Percentiles rank a stretch among this genome's conserved stretches.
phyloP scores from a whole-genome alignment of 352 stramenopile genomes.

The Phytophthora ohioensis region DNA sequence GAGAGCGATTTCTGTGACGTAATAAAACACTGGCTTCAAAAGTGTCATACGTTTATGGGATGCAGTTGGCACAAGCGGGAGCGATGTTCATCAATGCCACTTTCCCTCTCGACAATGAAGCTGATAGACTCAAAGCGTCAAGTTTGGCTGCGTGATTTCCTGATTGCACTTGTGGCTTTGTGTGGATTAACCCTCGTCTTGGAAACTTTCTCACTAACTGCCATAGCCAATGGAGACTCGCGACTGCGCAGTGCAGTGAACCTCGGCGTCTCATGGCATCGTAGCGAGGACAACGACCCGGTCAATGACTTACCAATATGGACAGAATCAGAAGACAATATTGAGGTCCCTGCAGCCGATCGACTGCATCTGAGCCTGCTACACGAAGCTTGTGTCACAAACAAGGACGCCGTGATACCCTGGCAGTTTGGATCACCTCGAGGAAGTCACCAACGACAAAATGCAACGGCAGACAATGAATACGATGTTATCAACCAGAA shows the following conservation, averaged over 20 bases:
- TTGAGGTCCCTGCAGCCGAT: conserved; percentile 30
- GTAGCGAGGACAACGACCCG: not conserved
- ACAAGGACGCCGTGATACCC: conserved; percentile 43
- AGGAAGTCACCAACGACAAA: conserved; percentile 10
- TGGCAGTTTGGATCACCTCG: conserved; percentile 36
- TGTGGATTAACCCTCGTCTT: conserved; percentile 23
- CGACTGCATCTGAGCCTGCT: conserved; percentile 46
- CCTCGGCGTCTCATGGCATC: conserved; percentile 1
- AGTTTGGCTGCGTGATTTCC: conserved; percentile 21
- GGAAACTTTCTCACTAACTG: conserved; percentile 17
- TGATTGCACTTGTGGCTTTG: conserved; percentile 22
- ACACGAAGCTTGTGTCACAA: conserved; percentile 43
- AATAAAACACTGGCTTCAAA: too few species aligned
- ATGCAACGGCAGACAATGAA: conserved; percentile 17
- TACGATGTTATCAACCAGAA: conserved; percentile 25
- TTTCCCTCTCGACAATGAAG: conserved; percentile 10
- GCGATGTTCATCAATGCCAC: not conserved
- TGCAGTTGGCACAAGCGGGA: not conserved
- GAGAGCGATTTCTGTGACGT: too few species aligned
- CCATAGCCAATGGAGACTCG: not conserved
- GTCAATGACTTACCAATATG: not conserved
- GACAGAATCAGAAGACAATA: not conserved
- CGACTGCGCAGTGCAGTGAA: conserved; percentile 13
- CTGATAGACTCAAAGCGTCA: not conserved
- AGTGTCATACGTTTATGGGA: conserved; percentile 7